Percentiles rank a stretch among this genome's conserved stretches.
These are phyloP conservation scores for Saccharomycopsis oosterbeekiorum DNA, from an alignment of 805 yeast genomes.

Conservation along the genomic window DNA sequence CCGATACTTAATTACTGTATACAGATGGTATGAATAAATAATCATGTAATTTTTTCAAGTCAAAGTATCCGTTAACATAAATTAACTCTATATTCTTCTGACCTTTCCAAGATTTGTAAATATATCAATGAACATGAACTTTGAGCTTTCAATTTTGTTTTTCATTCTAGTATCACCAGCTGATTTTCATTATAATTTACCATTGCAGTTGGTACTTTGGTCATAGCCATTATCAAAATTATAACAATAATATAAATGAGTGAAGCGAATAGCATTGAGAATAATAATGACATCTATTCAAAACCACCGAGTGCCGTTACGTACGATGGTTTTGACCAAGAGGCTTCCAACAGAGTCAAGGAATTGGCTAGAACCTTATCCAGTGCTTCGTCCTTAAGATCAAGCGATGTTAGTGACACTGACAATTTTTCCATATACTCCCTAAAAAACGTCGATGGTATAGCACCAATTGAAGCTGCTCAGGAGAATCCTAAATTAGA, in stretches of 20 bases:
- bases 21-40: background rate
- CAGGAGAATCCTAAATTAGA: conserved; percentile 38
- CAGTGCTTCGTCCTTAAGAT: conserved; percentile 3
- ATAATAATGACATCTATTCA: background rate
- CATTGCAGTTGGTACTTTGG: too few species aligned
- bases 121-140: background rate
- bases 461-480: conserved; percentile 27
- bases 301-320: conserved; percentile 10
- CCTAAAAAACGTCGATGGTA: conserved; percentile 45
- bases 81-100: background rate
- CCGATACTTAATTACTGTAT: too few species aligned
- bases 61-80: background rate
- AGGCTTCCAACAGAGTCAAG: conserved; percentile 28
- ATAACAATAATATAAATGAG: background rate
- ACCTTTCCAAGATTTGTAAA: background rate
- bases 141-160: background rate
- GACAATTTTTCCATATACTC: conserved; percentile 30
- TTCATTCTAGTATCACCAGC: too few species aligned
- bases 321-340: conserved; percentile 31
- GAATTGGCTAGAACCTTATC: conserved; percentile 34
- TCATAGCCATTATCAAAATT: too few species aligned
- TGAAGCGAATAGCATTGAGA: background rate
- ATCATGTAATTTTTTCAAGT: background rate
- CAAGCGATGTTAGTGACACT: conserved; percentile 21
- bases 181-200: too few species aligned